Evolutionary conservation across 768 basidiomycete genomes (phyloP), one percentile per base, ranked within the genome.

Genomic region (Exidia glandulosa): DNA sequence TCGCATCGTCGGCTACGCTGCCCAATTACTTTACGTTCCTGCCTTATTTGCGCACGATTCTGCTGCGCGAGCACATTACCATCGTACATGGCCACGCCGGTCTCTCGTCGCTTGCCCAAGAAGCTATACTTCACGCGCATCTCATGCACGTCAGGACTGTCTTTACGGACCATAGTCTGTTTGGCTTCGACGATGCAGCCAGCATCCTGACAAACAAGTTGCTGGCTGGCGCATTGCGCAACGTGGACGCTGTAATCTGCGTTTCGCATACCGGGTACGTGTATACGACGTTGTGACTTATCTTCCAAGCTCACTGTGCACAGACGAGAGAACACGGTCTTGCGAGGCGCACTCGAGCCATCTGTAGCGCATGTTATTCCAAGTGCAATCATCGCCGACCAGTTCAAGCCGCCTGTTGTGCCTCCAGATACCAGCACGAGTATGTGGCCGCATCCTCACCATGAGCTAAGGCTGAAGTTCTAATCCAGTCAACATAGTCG

Each of bases 141-240:
- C 75, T 91, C 23, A 80, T 98, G 74, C 87, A 89, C 12, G 78
- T 97, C 13, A 84, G 88, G 41, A 93, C 92, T 0, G 89, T 97
- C 10, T 95, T 98, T 70, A 98, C 96, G 0, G 96, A 99, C 71
- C 95, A 99, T 66, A 93, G 90, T 66, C 72, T 99, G 30, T 98
- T 98, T 65, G 95, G 94, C 1, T 94, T 99, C 67, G 94, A 91
- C 32, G 94, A 97, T 68, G 94, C 96, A 16, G 94, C 94, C 1
- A 94, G 94, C 65, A 95, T 99, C 41, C 76, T 97, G 63, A 97
- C 96, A 4, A 99, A 99, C 76, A 99, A 99, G 71, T 80, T 99
- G 33, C 76, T 98, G 41, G 88, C 83, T 12, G 93, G 83, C 3
- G 86, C 89, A 2, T 75, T 99, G 67, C 82, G 85, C 61, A 94